These are phyloP conservation scores for Calonectria honghensis DNA, from an alignment of 2,329 filamentous ascomycete species.

Conservation along the genomic window DNA sequence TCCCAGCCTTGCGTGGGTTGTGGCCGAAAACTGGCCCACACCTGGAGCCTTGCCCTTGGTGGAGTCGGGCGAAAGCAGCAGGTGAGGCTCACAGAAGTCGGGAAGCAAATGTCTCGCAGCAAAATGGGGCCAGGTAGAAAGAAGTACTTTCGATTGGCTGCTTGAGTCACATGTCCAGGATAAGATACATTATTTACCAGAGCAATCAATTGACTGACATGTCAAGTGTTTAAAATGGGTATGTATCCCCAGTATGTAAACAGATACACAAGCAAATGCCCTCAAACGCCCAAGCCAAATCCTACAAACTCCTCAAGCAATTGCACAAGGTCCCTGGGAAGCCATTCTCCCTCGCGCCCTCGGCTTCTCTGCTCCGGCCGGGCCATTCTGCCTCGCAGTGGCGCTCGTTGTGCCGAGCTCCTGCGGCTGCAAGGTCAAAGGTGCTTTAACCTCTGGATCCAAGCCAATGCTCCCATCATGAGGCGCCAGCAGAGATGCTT, in stretches of 20 bases:
- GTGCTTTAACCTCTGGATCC: conserved; percentile 10
- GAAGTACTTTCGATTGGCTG: neutral
- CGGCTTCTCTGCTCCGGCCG: conserved; percentile 38
- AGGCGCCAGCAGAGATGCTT: conserved; percentile 37
- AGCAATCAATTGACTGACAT: conserved; percentile 45
- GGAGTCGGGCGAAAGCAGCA: conserved; percentile 36
- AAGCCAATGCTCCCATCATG: conserved; percentile 25
- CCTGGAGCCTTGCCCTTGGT: conserved; percentile 54
- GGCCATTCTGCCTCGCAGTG: conserved; percentile 9
- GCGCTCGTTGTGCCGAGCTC: conserved; percentile 37
- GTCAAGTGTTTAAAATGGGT: conserved; percentile 55
- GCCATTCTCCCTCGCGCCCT: conserved; percentile 41
- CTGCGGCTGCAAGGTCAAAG: conserved; percentile 24
- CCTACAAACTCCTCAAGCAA: conserved; percentile 60
- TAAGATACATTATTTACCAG: conserved; percentile 12
- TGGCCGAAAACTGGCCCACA: conserved; percentile 47
- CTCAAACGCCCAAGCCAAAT: conserved; percentile 60
- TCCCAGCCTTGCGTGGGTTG: conserved; percentile 51
- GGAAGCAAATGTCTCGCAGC: neutral
- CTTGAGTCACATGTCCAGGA: neutral
- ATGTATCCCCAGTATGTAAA: conserved; percentile 57
- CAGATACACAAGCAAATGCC: conserved; percentile 59
- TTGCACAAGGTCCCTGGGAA: conserved; percentile 52
- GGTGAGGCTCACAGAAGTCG: conserved; percentile 6
- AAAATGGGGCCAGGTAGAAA: neutral